Conservation (phyloP, 202 grass and related monocot genomes). For the Schoenoplectus tabernaemontani region DNA sequence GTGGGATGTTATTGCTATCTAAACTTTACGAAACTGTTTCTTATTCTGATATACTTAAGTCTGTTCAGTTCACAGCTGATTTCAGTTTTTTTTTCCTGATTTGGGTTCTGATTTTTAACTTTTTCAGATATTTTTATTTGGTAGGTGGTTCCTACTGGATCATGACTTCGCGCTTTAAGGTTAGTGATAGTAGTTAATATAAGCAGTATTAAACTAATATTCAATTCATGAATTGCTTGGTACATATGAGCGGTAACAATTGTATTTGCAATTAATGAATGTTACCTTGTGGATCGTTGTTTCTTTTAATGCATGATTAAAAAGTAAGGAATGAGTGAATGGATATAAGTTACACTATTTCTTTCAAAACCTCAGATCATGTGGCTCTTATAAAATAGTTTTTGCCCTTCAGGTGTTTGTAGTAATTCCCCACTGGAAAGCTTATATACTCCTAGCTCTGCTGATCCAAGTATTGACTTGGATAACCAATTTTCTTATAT, state of each 20-base stretch:
- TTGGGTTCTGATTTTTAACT: not conserved
- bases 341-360: not conserved
- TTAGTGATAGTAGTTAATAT: not conserved
- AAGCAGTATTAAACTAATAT: not conserved
- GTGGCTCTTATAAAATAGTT: not conserved
- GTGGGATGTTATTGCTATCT: not conserved
- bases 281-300: too few species aligned
- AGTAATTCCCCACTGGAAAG: not conserved
- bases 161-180: not conserved
- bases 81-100: not conserved
- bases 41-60: not conserved
- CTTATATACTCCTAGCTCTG: not conserved
- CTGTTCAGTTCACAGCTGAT: not conserved
- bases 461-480: not conserved
- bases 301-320: too few species aligned
- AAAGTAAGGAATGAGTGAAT: not conserved
- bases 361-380: not conserved
- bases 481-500: not conserved
- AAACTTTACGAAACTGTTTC: not conserved
- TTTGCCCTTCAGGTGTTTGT: slow-evolving; percentile 14
- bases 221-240: not conserved
- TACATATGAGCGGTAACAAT: not conserved
- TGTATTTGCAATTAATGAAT: not conserved
- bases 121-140: not conserved
- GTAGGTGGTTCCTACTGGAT: not conserved